phyloP scores from a whole-genome alignment of 768 basidiomycete species.

The Leccinellum rugosiceps region DNA sequence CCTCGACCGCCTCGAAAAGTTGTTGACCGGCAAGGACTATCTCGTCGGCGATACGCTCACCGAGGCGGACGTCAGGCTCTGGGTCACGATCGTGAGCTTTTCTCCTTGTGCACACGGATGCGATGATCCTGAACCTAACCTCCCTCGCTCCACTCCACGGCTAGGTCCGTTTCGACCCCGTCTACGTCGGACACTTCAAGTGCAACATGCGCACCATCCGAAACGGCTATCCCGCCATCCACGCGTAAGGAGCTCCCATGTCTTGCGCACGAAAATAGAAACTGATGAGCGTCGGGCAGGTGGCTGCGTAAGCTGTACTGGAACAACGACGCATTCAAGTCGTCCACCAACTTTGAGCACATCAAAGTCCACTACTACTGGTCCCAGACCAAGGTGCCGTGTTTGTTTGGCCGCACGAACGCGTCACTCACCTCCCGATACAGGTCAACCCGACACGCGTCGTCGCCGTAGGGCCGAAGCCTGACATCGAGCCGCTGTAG shows the following conservation, averaged over 20 bases:
- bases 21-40: slow-evolving; percentile 76
- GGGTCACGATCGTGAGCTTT: slow-evolving; percentile 79
- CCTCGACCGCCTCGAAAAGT: slow-evolving; percentile 77
- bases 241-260: slow-evolving; percentile 39
- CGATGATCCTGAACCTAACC: not conserved
- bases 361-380: slow-evolving; percentile 45
- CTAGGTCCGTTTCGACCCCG: slow-evolving; percentile 88
- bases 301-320: slow-evolving; percentile 92
- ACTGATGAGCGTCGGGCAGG: slow-evolving; percentile 27
- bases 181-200: slow-evolving; percentile 91
- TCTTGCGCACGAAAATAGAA: not conserved
- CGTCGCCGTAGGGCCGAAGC: slow-evolving; percentile 73
- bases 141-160: no score
- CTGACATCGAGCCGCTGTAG: slow-evolving; percentile 61
- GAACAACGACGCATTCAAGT: slow-evolving; percentile 84
- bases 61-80: slow-evolving; percentile 83
- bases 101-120: not conserved
- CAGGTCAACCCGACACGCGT: slow-evolving; percentile 79
- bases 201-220: slow-evolving; percentile 88
- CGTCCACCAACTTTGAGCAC: slow-evolving; percentile 86
- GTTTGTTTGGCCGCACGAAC: not conserved
- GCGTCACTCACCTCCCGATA: slow-evolving; percentile 1
- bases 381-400: slow-evolving; percentile 27
- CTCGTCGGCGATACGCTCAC: slow-evolving; percentile 82
- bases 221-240: slow-evolving; percentile 79